Conservation (phyloP, 1,284 basidiomycete genomes). For the Ganoderma leucocontextum region DNA sequence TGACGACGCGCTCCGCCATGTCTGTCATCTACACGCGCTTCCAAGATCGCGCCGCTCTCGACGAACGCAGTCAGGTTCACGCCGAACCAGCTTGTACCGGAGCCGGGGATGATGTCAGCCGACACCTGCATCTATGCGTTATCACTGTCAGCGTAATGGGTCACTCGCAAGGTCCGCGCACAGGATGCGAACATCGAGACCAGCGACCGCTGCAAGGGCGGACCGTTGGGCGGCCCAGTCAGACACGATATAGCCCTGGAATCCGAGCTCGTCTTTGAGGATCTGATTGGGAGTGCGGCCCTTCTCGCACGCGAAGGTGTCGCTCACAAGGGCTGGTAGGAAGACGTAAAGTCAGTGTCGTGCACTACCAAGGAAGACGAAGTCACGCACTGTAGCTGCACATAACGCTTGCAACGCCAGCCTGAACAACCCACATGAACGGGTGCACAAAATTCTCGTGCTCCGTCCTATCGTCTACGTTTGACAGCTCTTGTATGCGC, state of each 20-base stretch:
- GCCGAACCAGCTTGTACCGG: conserved; percentile 63
- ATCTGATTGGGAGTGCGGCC: conserved; percentile 78
- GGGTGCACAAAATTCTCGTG: conserved; percentile 79
- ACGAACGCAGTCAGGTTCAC: conserved; percentile 71
- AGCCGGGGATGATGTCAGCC: conserved; percentile 66
- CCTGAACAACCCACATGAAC: conserved; percentile 79
- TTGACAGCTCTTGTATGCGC: conserved; percentile 60
- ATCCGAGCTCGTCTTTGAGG: conserved; percentile 82
- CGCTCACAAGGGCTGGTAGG: conserved; percentile 68
- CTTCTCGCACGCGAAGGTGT: conserved; percentile 83
- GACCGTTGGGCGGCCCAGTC: conserved; percentile 73
- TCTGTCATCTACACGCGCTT: conserved; percentile 72
- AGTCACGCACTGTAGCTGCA: conserved; percentile 65
- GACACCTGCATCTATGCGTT: conserved; percentile 70
- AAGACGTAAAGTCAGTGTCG: background rate
- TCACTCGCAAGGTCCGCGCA: background rate
- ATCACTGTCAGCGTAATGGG: background rate
- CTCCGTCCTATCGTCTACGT: conserved; percentile 81
- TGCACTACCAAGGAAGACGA: background rate
- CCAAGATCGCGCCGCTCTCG: conserved; percentile 71
- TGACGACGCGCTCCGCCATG: conserved; percentile 72
- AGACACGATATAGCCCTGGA: conserved; percentile 78
- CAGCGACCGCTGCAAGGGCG: conserved; percentile 67
- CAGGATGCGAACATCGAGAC: conserved; percentile 62
- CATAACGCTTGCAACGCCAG: conserved; percentile 82